Base-by-base conservation (phyloP, 768 basidiomycete genomes). In the Serendipita vermifera region DNA sequence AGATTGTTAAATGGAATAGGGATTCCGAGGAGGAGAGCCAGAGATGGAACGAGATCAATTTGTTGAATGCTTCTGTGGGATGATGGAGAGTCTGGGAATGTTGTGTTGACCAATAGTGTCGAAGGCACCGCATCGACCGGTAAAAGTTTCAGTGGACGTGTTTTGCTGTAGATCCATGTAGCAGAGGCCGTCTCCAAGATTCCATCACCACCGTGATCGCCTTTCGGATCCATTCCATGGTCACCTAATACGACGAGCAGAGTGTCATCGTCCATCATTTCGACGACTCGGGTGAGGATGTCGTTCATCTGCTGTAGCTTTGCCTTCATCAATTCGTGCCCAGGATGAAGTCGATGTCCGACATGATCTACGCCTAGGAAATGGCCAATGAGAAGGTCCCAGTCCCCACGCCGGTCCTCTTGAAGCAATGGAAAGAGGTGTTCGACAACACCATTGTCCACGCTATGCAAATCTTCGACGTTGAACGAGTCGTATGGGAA, bases 1-100 rank as follows among this genome's bases (percentile, higher is more conserved):
- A 99, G 82, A 62, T 93, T 97, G 68, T 93, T 96, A 72, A 85
- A 97, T 0, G 96, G 96, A 36, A 99, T 87, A 0, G 93, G 90
- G 2, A 96, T 72, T 13, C 96, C 94, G 7, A 98, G 80, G 14
- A 96, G 78, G 15, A 97, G 79, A 0, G 91, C 83, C 17, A 98
- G 69, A 0, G 91, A 83, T 0, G 94, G 90, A 0, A 96, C 77
- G 43, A 99, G 74, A 68, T 97, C 94, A 59, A 98, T 93, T 69
- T 99, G 96, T 62, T 93, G 85, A 55, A 94, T 77, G 7, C 75
- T 73, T 15, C 92, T 79, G 64, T 78, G 77, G 0, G 64, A 62
- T 0, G 70, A 63, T 15, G 79, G 73, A 39, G 33, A 58, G n/a
- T 73, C 78, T 1, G 87, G 84, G 64, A 84, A 88, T 0, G 71